Evolutionary conservation across 306 rosid species (phyloP), one percentile per base, ranked within the genome.

Genomic region (Fagus sylvatica): DNA sequence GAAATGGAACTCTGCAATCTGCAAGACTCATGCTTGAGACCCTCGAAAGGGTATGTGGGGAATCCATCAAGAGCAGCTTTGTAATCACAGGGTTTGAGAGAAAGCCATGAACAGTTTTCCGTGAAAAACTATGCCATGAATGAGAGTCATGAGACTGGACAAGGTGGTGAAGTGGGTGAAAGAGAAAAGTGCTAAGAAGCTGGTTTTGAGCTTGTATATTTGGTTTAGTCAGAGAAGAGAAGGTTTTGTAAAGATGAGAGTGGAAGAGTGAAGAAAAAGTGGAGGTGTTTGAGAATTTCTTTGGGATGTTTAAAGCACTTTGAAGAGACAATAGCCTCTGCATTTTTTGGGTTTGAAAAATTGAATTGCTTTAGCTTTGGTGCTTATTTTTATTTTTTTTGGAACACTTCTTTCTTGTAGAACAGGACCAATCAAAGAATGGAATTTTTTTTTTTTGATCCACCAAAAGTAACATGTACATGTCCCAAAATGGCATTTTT

Each of bases 301-400:
- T 74, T 39, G 72, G n/a, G 8, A 73, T 72, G 69, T 71, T 75
- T 40, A 80, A 73, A 19, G 79, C 84, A 72, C 77, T 32, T 69
- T 74, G 83, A 74, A 77, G 82, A 66, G 76, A 65, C 4, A 87
- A 28, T 33, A 84, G 41, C 30, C 89, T 76, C 83, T 85, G 91
- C 98, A 92, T 94, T 75, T 74, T 81, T 43, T 3, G 71, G 59
- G 4, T 11, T 1, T 2, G 33, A 32, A 55, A 3, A 41, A 43
- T 75, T 53, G 22, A 53, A 49, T 19, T 49, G 59, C 7, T 13
- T 1, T 5, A 4, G 74, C 3, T 22, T 56, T 43, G 49, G 49
- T 40, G 53, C 12, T 40, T 40, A 22, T 22, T 22, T 22, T 22
- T 22, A 22, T 22, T 48, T 30, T 19, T 56, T 7, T 56, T 7